phyloP scores from a whole-genome alignment of 129 eudicot species.

The Ambrosia trifida region DNA sequence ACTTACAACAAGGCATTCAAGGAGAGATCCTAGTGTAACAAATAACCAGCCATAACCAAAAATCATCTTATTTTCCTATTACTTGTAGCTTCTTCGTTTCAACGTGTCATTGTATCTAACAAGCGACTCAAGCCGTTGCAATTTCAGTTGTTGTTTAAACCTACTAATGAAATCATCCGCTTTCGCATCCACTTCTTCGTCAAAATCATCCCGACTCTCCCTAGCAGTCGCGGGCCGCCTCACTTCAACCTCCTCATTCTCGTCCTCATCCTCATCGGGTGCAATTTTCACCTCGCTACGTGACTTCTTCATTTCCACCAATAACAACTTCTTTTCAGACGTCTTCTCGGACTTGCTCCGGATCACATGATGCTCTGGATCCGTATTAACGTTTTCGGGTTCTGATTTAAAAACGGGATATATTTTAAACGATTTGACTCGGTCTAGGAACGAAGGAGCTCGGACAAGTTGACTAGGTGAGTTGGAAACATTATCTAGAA shows the following conservation, averaged over 20 bases:
- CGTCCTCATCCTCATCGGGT: constrained; percentile 23
- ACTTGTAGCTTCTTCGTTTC: constrained; percentile 28
- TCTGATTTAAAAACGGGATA: constrained; percentile 3
- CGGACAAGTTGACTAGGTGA: constrained; percentile 28
- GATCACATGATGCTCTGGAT: constrained; percentile 27
- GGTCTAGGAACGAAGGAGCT: constrained; percentile 40
- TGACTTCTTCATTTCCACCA: constrained; percentile 40
- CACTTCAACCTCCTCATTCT: constrained; percentile 24
- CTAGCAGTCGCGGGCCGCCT: constrained; percentile 41
- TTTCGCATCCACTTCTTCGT: constrained; percentile 56
- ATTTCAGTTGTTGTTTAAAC: constrained; percentile 65
- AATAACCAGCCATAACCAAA: too few species aligned
- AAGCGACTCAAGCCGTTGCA: constrained; percentile 65
- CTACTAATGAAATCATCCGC: constrained; percentile 70
- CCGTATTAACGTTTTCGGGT: neutral
- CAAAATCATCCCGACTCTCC: constrained; percentile 24
- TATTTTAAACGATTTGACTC: constrained; percentile 53
- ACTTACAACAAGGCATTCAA: too few species aligned
- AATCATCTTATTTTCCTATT: neutral
- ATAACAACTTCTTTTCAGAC: constrained; percentile 1
- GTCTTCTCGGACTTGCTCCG: constrained; percentile 33
- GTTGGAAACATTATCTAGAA: neutral
- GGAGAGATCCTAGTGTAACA: too few species aligned
- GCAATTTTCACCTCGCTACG: constrained; percentile 34
- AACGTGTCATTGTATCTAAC: constrained; percentile 49